Evolutionary conservation across 345 rosid species (phyloP), one percentile per base, ranked within the genome.

Genomic region (Geranium rotundifolium): DNA sequence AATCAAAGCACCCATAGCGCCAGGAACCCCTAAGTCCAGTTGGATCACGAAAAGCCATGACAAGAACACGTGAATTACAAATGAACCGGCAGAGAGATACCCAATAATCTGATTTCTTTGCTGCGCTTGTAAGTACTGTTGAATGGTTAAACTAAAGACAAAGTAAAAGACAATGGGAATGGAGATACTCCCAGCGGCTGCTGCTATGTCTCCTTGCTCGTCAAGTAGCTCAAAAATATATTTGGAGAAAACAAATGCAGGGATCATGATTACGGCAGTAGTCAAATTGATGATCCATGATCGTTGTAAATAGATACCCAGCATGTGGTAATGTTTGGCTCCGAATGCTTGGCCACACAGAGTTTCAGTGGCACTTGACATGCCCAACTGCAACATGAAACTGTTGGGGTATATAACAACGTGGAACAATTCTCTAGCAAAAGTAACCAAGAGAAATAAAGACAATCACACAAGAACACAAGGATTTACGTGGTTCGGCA

Each of bases 291-390:
- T 67, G 54, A 83, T 70, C 88, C 85, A 81, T 41, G 88, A 80
- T 65, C 85, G 69, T 66, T 83, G 85, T 59, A 83, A 57, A 68
- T 81, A 83, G 54, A 83, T 73, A 0, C 87, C 87, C 76, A 83
- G 63, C 87, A 83, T 80, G 73, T 78, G 81, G 65, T 83, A 74
- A 65, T 83, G 85, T 71, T 74, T 64, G 7, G 87, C 87, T 59
- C 87, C 87, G 57, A 65, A 83, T 49, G 87, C 82, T 76, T 83
- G 87, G 46, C 87, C 87, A 58, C 87, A 83, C 34, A 83, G 39
- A 1, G 87, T 83, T 66, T 23, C 27, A 23, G 27, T 23, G 27
- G 27, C 27, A 23, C 27, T 23, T 23, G 27, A 23, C 27, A 23
- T 84, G 50, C 85, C 88, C 58, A 77, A 70, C 88, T 83, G 17